Evolutionary conservation across 164 flowering plant species (phyloP), one percentile per base, ranked within the genome.

Genomic region (Annona squamosa): DNA sequence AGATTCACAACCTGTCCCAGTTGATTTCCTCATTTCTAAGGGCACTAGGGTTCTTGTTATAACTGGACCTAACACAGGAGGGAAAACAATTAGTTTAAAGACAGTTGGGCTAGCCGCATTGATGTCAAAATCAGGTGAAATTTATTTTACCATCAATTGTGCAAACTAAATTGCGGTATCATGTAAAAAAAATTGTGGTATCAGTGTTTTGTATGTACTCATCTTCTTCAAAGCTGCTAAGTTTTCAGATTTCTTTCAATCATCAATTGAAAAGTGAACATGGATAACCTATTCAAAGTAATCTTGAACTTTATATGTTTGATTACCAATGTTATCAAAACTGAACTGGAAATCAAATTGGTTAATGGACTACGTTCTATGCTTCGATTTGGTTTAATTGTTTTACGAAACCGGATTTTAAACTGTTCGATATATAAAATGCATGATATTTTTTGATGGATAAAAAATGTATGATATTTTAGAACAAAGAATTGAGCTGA

Each of bases 31-130:
- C 70, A 80, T 92, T 66, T 78, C 85, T 46, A 76, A 68, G n/a
- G 79, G 79, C 73, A 91, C 90, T 63, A 87, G 82, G 80, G 97
- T 89, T 75, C 73, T 94, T 67, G 85, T 94, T 75, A 91, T 94
- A 75, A 92, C 94, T 78, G 98, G 98, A 72, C 98, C 98, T 47
- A 94, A 94, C 76, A 91, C 98, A 6, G 98, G 97, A 43, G 98
- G 98, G n/a, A 94, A 94, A 85, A 94, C 98, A 68, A 88, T 92
- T 75, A 87, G 91, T 88, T 81, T 94, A 72, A 94, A 94, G 83
- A 89, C 97, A 48, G 76, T 92, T 75, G 98, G 97, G 65, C 82
- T 94, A 82, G 97, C 97, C 79, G 86, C 94, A 72, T 83, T 92
- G 90, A 94, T 94, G 98, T 97, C 97, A 78, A 94, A 88, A 82